Conservation (phyloP, 2,329 filamentous ascomycete genomes). For the Metarhizium humberi region DNA sequence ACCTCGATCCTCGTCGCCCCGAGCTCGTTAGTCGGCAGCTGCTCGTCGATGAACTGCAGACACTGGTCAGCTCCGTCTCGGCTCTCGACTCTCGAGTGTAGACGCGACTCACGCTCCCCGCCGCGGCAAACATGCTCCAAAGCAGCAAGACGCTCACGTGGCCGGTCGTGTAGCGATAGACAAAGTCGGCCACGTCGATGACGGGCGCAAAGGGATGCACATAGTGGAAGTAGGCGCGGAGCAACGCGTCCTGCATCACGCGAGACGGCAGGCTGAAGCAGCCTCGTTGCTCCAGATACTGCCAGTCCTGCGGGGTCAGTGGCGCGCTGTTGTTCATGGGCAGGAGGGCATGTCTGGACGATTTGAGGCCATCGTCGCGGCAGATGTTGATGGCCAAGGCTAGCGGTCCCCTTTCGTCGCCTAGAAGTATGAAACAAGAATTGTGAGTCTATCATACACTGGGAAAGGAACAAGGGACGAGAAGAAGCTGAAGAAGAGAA, state of each 20-base stretch:
- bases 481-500: too few species aligned
- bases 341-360: not conserved
- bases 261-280: conserved; percentile 10
- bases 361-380: not conserved
- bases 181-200: conserved; percentile 12
- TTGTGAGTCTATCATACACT: not conserved
- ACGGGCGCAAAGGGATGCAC: conserved; percentile 16
- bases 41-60: conserved; percentile 7
- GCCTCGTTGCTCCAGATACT: conserved; percentile 4
- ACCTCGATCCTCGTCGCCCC: conserved; percentile 4
- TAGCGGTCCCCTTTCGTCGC: not conserved
- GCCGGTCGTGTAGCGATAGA: conserved; percentile 8
- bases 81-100: too few species aligned
- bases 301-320: not conserved
- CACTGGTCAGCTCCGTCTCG: not conserved
- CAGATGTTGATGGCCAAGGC: not conserved
- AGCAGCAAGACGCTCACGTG: conserved; percentile 12
- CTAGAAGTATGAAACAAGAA: not conserved
- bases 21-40: not conserved
- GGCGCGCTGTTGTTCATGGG: not conserved
- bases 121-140: conserved; percentile 21
- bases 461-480: too few species aligned
- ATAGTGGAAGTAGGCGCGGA: conserved; percentile 15
- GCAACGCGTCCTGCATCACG: conserved; percentile 8
- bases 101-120: conserved; percentile 18